Evolutionary conservation across 148 eudicot genomes (phyloP).

Genomic region (Vaccinium myrtillus): DNA sequence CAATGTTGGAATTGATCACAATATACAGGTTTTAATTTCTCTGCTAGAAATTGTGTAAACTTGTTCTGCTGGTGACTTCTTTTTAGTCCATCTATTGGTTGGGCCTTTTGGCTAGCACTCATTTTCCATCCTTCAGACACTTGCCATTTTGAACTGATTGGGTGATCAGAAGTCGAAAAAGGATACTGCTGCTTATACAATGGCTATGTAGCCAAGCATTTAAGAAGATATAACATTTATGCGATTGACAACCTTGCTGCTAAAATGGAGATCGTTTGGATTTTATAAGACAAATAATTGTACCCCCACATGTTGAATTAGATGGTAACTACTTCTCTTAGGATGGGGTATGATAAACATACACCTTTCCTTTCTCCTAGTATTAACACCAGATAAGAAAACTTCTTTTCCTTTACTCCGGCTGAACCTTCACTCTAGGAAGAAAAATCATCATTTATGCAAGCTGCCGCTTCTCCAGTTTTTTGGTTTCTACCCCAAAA

Average conservation of each 20-base stretch:
- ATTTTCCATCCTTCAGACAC: neutral
- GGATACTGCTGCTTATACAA: neutral
- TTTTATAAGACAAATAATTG: neutral
- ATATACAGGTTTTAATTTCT: conserved; percentile 52
- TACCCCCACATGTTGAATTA: neutral
- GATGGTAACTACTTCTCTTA: neutral
- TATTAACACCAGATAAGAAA: conserved; percentile 4
- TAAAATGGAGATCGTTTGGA: neutral
- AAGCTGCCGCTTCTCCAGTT: neutral
- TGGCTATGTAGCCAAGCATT: neutral
- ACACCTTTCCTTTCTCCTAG: neutral
- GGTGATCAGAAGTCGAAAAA: neutral
- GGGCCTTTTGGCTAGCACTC: neutral
- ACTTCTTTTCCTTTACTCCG: neutral
- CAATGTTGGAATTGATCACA: conserved; percentile 54
- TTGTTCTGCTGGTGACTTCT: neutral
- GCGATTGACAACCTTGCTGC: neutral
- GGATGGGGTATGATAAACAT: neutral
- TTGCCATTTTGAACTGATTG: neutral
- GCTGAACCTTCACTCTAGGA: neutral
- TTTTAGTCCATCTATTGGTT: neutral
- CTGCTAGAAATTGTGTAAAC: conserved; percentile 3
- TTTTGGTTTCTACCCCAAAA: neutral
- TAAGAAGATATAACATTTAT: neutral
- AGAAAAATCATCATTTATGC: neutral